Evolutionary conservation across 352 stramenopile species (phyloP).

Genomic region (Globisporangium spinosum): DNA sequence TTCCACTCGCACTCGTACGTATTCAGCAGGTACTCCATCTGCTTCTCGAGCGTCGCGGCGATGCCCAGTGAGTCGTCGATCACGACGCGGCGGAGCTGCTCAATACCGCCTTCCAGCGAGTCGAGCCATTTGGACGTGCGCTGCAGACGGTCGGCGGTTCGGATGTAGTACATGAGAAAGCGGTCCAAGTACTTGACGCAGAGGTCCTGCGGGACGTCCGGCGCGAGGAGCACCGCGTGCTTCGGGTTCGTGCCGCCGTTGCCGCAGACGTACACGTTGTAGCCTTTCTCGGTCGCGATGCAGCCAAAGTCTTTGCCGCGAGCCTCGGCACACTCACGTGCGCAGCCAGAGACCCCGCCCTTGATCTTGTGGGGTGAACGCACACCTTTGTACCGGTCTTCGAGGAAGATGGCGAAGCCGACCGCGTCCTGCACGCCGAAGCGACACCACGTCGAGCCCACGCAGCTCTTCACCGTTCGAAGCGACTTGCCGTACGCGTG

Average conservation of each 20-base stretch:
- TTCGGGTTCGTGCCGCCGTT: constrained; percentile 86
- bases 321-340: constrained; percentile 90
- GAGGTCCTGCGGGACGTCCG: constrained; percentile 46
- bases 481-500: constrained; percentile 93
- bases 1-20: constrained; percentile 94
- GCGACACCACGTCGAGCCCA: constrained; percentile 91
- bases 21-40: constrained; percentile 89
- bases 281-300: constrained; percentile 90
- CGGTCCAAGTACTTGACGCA: constrained; percentile 86
- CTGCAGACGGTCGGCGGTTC: constrained; percentile 65
- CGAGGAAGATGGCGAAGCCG: constrained; percentile 87
- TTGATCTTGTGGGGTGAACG: constrained; percentile 93
- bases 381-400: constrained; percentile 92
- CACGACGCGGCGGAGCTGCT: constrained; percentile 56
- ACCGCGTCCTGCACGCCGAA: constrained; percentile 91
- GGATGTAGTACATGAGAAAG: constrained; percentile 92
- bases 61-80: constrained; percentile 91
- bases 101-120: constrained; percentile 66
- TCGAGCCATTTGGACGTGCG: constrained; percentile 89
- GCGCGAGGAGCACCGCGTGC: constrained; percentile 62
- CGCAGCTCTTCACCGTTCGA: constrained; percentile 92
- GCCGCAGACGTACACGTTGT: constrained; percentile 90
- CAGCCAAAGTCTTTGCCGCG: constrained; percentile 92
- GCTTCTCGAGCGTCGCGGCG: constrained; percentile 62
- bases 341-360: constrained; percentile 86